Evolutionary conservation across 306 rosid species (phyloP).

Genomic region (Datisca glomerata): DNA sequence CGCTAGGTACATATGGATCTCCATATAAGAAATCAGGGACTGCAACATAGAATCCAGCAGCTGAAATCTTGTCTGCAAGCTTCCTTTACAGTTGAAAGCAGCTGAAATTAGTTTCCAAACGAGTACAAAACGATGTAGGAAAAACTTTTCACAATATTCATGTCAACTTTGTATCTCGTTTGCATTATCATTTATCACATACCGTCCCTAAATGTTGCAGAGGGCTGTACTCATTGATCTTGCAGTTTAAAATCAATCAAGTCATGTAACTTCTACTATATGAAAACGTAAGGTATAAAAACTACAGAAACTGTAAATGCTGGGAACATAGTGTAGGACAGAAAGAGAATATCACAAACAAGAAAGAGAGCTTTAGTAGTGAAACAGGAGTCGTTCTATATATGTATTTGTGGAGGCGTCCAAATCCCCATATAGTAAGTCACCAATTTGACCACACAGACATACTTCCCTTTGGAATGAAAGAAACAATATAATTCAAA

Average conservation of each 20-base stretch:
- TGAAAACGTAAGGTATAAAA: too few relatives aligned
- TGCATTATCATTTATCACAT: neutral
- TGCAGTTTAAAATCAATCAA: neutral
- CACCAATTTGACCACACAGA: too few relatives aligned
- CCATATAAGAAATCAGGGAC: conserved; percentile 62
- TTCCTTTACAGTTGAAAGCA: conserved; percentile 35
- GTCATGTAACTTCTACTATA: too few relatives aligned
- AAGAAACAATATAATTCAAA: neutral
- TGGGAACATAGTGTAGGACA: too few relatives aligned
- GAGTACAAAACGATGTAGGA: neutral
- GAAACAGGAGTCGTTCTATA: too few relatives aligned
- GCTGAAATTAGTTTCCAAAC: conserved; percentile 6
- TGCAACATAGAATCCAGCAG: conserved; percentile 60
- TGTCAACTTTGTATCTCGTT: neutral
- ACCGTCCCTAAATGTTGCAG: too few relatives aligned
- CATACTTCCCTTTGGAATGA: neutral
- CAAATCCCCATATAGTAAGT: too few relatives aligned
- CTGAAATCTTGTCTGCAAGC: conserved; percentile 70
- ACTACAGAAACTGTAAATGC: too few relatives aligned
- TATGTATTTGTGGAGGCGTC: too few relatives aligned
- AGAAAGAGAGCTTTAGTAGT: too few relatives aligned
- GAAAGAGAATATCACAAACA: too few relatives aligned
- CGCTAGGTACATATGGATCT: conserved; percentile 35
- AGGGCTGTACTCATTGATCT: too few relatives aligned
- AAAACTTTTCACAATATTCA: neutral